These are phyloP conservation scores for Claviceps sp. DNA, from an alignment of 2,329 filamentous ascomycete species.

Conservation along the genomic window DNA sequence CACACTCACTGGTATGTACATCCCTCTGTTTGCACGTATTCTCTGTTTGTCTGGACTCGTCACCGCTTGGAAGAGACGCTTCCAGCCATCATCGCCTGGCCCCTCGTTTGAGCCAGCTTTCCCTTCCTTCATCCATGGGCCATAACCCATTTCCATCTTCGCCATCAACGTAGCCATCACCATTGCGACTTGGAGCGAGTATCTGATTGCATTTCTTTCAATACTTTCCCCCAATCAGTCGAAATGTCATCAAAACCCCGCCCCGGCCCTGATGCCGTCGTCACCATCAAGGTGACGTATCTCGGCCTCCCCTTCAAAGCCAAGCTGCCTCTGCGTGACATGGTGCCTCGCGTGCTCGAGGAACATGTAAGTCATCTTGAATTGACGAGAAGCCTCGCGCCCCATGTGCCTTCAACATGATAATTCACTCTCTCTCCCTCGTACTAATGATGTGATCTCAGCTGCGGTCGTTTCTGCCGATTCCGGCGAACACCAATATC, in stretches of 20 bases:
- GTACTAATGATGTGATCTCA: slow-evolving; percentile 6
- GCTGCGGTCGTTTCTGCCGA: slow-evolving; percentile 23
- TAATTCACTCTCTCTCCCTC: neutral
- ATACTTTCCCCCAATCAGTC: neutral
- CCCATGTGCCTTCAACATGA: neutral
- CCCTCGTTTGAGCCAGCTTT: neutral
- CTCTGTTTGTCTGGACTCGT: neutral
- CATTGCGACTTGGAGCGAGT: neutral
- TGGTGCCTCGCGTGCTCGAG: slow-evolving; percentile 61
- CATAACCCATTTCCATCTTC: neutral
- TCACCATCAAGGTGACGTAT: slow-evolving; percentile 76
- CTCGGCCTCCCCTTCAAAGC: slow-evolving; percentile 67
- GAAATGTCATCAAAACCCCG: slow-evolving; percentile 16
- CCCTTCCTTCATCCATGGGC: neutral
- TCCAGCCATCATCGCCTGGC: neutral
- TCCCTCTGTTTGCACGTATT: too few relatives aligned
- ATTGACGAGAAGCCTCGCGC: neutral
- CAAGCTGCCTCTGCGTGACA: slow-evolving; percentile 79
- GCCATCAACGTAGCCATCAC: neutral
- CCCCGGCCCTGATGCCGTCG: slow-evolving; percentile 23
- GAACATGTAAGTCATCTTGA: slow-evolving; percentile 56
- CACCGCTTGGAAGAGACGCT: neutral
- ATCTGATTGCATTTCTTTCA: neutral
- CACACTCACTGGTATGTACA: too few relatives aligned
- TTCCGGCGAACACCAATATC: slow-evolving; percentile 24